Base-by-base conservation (phyloP, 352 stramenopile species). In the Globisporangium mamillatum region DNA sequence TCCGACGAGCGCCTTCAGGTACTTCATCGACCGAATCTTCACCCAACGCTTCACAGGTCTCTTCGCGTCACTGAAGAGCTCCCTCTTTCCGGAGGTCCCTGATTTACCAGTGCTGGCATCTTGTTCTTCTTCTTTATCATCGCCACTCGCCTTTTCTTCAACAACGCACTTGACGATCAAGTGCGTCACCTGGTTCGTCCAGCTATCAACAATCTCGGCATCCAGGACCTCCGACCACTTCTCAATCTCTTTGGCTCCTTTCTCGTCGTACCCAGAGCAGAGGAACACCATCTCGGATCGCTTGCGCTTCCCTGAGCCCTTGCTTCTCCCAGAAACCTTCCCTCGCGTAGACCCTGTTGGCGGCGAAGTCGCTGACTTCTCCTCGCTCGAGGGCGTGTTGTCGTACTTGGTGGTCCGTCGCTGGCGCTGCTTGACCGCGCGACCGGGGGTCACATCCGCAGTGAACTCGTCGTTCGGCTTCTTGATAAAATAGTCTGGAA, bases 11-110 rank as follows among this genome's bases (percentile, higher is more conserved):
- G 83, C 88, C 63, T 94, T 94, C 25, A 96, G 76, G 36, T 94
- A 96, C 66, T 96, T 96, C 48, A 96, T 75, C 29, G 88, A 94
- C 18, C 88, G 80, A 53, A 91, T 92, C 69, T 91, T 93, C 25
- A 93, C 88, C 86, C 87, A 96, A 27, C 82, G 80, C 58, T 76
- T 75, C 34, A 78, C 50, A 1, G 54, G 5, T 14, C 57, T 22
- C 7, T 52, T 52, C 18, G 57, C 4, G 24, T 84, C 75, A 16
- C 72, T 72, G 52, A 91, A 91, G 16, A 88, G 54, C 38, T 82
- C 74, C 2, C 77, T 75, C 64, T 93, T 92, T 27, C 72, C 73
- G 25, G 68, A 18, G 4, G 29, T 69, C 20, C 22, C 32, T 50
- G 32, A 7, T n/a, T 24, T 34, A n/a, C 18, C 32, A n/a, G 32